phyloP scores from a whole-genome alignment of 2,329 filamentous ascomycete species.

The Cladosporium colombiae region DNA sequence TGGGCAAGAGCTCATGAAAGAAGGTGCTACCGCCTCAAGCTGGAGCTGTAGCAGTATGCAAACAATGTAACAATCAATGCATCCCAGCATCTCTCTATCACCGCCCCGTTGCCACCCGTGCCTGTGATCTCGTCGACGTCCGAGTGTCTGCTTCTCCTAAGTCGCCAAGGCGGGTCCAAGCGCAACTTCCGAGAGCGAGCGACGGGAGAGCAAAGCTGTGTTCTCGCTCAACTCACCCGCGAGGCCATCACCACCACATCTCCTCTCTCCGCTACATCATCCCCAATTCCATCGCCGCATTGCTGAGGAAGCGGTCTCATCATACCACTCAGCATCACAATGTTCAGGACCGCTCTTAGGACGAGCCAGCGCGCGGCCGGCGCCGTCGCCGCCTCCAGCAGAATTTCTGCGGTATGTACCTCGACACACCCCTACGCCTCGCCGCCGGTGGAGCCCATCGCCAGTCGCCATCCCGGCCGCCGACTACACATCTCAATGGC shows the following conservation, averaged over 20 bases:
- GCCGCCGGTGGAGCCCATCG: slow-evolving; percentile 44
- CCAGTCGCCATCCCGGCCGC: slow-evolving; percentile 41
- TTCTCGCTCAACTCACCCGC: slow-evolving; percentile 19
- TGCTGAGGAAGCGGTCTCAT: slow-evolving; percentile 34
- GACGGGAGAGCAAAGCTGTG: slow-evolving; percentile 5
- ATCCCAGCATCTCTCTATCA: background rate
- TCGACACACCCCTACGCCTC: slow-evolving; percentile 32
- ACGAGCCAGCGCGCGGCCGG: slow-evolving; percentile 94
- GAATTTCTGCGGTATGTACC: slow-evolving; percentile 88
- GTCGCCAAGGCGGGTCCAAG: slow-evolving; percentile 12
- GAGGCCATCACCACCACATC: slow-evolving; percentile 26
- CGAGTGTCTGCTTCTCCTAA: slow-evolving; percentile 12
- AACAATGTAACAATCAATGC: background rate
- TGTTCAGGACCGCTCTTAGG: slow-evolving; percentile 98
- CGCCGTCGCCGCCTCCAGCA: slow-evolving; percentile 87
- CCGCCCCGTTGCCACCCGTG: slow-evolving; percentile 8
- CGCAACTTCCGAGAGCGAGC: slow-evolving; percentile 5
- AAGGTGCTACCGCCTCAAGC: background rate
- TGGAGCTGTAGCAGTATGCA: background rate
- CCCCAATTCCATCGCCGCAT: slow-evolving; percentile 23
- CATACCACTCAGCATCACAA: slow-evolving; percentile 54
- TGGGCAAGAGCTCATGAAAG: background rate
- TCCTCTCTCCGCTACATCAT: slow-evolving; percentile 31
- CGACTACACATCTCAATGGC: slow-evolving; percentile 15
- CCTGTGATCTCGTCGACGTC: slow-evolving; percentile 12